A percentile compares a stretch with the other conserved stretches of the same genome.
These are phyloP conservation scores for Hypoxylon sp. DNA, from an alignment of 2,329 filamentous ascomycete genomes.

Conservation along the genomic window DNA sequence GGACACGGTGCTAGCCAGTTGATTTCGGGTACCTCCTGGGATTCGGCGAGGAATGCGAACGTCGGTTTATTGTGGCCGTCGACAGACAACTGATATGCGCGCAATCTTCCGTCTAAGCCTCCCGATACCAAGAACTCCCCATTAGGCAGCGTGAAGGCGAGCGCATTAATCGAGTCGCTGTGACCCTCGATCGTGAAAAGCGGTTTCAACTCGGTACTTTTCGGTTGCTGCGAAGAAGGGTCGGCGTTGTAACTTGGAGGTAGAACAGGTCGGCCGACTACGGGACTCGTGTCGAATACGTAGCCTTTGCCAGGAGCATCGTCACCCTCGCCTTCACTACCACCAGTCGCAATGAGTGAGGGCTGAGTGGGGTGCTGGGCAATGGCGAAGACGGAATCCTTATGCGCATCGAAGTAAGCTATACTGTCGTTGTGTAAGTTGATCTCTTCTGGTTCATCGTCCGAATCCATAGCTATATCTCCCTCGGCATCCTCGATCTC, in stretches of 20 bases:
- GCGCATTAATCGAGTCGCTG: constrained; percentile 89
- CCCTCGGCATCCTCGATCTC: constrained; percentile 72
- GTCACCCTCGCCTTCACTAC: constrained; percentile 73
- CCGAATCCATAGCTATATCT: constrained; percentile 86
- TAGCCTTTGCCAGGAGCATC: constrained; percentile 83
- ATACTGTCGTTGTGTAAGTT: constrained; percentile 90
- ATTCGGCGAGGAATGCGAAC: constrained; percentile 78
- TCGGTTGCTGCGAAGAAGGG: constrained; percentile 68
- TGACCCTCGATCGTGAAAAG: constrained; percentile 89
- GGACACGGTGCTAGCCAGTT: constrained; percentile 91
- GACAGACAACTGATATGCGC: constrained; percentile 73
- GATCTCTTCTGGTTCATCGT: constrained; percentile 80
- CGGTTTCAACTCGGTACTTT: constrained; percentile 72
- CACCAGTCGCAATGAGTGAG: constrained; percentile 87
- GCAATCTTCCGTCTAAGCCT: constrained; percentile 87
- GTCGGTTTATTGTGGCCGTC: constrained; percentile 64
- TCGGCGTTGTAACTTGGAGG: constrained; percentile 81
- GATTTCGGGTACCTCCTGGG: constrained; percentile 93
- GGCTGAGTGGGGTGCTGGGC: constrained; percentile 88
- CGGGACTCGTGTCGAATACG: constrained; percentile 82
- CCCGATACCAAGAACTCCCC: constrained; percentile 90
- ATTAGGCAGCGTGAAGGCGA: constrained; percentile 85
- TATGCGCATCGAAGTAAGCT: constrained; percentile 92
- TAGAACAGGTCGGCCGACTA: constrained; percentile 76
- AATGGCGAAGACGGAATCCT: constrained; percentile 94